Evolutionary conservation across 2,329 filamentous ascomycete genomes (phyloP), one percentile per base, ranked within the genome.

Genomic region (Aquanectria penicillioides): DNA sequence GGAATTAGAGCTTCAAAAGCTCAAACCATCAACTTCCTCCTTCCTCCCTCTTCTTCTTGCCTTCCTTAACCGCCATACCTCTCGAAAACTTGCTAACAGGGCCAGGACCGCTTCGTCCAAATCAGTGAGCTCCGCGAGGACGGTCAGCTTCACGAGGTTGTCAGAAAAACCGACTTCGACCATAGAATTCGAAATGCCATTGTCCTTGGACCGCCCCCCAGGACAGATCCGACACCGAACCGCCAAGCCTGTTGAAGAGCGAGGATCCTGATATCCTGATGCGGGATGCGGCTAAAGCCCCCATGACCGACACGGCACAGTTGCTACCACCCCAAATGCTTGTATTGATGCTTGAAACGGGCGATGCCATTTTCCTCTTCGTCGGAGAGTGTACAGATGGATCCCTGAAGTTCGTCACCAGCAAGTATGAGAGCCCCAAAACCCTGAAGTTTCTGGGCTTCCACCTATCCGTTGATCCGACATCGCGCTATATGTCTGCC

Each of bases 131-230:
- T 95, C 3, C 81, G 82, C 5, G 80, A 81, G 38, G 86, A 91
- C 70, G 88, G 89, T 2, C 88, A 90, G 68, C 82, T 97, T 20
- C 86, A 89, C 63, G 87, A 93, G 69, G 81, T 97, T n/a, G 81
- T 85, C n/a, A 85, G 86, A 59, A 96, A 94, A 74, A 82, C 83
- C 34, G 88, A 97, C 72, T 94, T 98, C 72, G 88, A 88, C 51
- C 85, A 87, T 26, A 85, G 88, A 37, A 97, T 98, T 63, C 83
- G 91, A 59, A 91, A 92, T 68, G 93, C 93, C 5, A 86, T 86
- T 57, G 87, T 94, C 12, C 85, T 98, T 67, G 92, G 92, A 36
- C 59, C 75, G 46, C 71, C 75, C 71, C 76, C 46, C 70, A 72
- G 54, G 73, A 68, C 31, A 58, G 61, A 29, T 57, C 62, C 8